phyloP scores from a whole-genome alignment of 2,329 filamentous ascomycete species.

The Tolypocladium amazonense region DNA sequence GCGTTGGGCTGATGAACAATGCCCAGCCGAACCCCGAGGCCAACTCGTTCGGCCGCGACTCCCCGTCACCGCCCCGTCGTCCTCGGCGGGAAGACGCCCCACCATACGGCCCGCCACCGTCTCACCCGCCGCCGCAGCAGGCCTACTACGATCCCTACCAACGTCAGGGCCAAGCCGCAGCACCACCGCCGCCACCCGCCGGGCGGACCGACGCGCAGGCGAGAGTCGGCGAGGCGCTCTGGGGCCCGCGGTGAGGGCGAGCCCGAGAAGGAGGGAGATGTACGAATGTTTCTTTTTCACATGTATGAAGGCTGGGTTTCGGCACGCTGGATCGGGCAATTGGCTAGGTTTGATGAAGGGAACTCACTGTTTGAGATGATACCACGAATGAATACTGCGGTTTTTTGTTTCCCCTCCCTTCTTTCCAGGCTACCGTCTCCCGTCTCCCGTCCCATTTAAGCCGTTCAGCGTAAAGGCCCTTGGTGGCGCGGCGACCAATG shows the following conservation, averaged over 20 bases:
- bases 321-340: not conserved
- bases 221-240: conserved; percentile 6
- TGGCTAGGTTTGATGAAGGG: not conserved
- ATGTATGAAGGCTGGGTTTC: not conserved
- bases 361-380: not conserved
- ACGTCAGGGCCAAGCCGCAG: not conserved
- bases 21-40: conserved; percentile 18
- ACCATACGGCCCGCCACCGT: not conserved
- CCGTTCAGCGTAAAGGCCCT: not conserved
- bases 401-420: not conserved
- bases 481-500: not conserved
- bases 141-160: conserved; percentile 1
- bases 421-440: not conserved
- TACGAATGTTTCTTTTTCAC: not conserved
- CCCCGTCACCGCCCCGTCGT: conserved; percentile 2
- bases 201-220: conserved; percentile 3
- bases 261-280: not conserved
- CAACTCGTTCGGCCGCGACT: not conserved
- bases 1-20: conserved; percentile 30
- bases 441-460: not conserved
- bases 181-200: not conserved
- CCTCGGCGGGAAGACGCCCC: conserved; percentile 1
- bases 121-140: not conserved
- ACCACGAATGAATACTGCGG: not conserved
- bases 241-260: conserved; percentile 1